phyloP scores from a whole-genome alignment of 1,284 basidiomycete species.

The Ceratorhiza oryzae-sativae region DNA sequence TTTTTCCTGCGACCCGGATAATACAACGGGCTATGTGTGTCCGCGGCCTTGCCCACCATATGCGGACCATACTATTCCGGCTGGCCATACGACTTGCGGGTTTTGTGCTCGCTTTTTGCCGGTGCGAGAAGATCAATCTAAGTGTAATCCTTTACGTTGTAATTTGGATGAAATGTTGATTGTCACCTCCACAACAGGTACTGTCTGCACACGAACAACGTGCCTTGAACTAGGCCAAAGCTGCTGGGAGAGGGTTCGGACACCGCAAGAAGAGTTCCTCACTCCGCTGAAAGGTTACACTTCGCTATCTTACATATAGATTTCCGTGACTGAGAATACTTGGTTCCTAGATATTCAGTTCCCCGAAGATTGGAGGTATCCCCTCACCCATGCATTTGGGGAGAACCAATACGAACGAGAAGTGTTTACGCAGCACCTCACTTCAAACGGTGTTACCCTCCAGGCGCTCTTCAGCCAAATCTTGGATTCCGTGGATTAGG shows the following conservation, averaged over 20 bases:
- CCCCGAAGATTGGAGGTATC: background rate
- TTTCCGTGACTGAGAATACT: background rate
- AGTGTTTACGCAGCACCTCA: background rate
- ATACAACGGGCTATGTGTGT: constrained; percentile 16
- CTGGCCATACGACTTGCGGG: constrained; percentile 21
- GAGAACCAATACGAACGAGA: constrained; percentile 12
- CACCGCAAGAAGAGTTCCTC: background rate
- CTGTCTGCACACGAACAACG: constrained; percentile 30
- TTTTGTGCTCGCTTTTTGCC: constrained; percentile 17
- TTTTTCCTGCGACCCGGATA: constrained; percentile 17
- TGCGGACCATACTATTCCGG: constrained; percentile 1
- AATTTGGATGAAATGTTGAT: background rate
- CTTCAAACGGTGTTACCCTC: background rate
- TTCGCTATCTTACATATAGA: background rate
- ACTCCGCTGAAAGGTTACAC: constrained; percentile 8
- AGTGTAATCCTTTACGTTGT: background rate
- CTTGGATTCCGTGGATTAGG: constrained; percentile 12
- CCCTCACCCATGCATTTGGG: constrained; percentile 31
- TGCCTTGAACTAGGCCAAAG: background rate
- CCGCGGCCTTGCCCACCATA: background rate
- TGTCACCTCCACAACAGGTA: background rate
- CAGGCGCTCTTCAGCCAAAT: constrained; percentile 16
- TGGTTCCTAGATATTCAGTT: constrained; percentile 1
- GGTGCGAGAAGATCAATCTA: constrained; percentile 1
- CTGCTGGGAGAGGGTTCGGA: background rate